Evolutionary conservation across 176 grass and related monocot genomes (phyloP), one percentile per base, ranked within the genome.

Genomic region (Oryza meyeriana): DNA sequence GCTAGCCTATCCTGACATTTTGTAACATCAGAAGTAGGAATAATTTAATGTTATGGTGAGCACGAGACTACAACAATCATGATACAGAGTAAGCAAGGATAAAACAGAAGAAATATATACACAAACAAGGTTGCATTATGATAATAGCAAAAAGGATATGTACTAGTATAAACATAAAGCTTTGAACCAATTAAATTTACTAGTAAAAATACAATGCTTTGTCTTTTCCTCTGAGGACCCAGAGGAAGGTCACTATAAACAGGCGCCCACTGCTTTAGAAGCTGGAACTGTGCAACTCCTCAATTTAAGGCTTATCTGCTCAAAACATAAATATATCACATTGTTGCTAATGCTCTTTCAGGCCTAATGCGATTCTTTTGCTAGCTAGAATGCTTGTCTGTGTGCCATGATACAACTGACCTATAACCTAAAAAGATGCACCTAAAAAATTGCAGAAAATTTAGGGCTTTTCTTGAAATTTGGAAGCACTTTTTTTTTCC

Each of bases 231-330:
- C 74, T 99, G 96, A 84, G 96, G 96, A 57, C 96, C 96, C 42
- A 99, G 87, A 61, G 93, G 91, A 5, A 99, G 87, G 62, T 99
- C 96, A 64, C 89, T 85, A n/a, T 99, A 95, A 78, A 99, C 91
- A 80, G 96, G 96, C 20, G 96, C 96, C 96, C 96, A 99, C 59
- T 95, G 96, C 76, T 91, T 93, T 77, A 91, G 91, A 80, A 99
- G 86, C 81, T 99, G 96, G 70, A 99, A 99, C 87, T 99, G 74
- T 95, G 93, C 58, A 99, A 82, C 74, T 99, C 96, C 85, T 91
- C 89, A n/a, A 99, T 83, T 70, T 85, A 91, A 6, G 96, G 93
- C 83, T 99, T 99, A 88, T 99, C 96, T 99, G 84, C 36, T 81
- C 31, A 47, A 55, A 86, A 83, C 26, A 64, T 61, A 45, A 81